Percentiles rank a stretch among this genome's conserved stretches.
Conservation (phyloP, 1,284 basidiomycete genomes). For the Apiotrichum domesticum region DNA sequence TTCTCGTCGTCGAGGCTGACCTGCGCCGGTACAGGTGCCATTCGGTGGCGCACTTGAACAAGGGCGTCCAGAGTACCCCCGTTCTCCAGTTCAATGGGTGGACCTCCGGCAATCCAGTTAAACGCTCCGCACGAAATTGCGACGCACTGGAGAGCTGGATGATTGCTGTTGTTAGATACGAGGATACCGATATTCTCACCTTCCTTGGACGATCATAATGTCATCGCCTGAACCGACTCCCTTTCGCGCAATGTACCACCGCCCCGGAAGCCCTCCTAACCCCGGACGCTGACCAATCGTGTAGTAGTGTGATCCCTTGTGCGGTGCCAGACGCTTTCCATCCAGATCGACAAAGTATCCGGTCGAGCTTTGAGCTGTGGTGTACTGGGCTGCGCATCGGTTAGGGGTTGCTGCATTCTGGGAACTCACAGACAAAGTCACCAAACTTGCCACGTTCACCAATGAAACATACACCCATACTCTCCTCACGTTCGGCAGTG, state of each 20-base stretch:
- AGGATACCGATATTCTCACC: slow-evolving; percentile 47
- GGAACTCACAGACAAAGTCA: slow-evolving; percentile 61
- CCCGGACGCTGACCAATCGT: slow-evolving; percentile 78
- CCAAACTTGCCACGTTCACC: slow-evolving; percentile 71
- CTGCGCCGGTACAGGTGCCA: slow-evolving; percentile 50
- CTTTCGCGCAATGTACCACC: slow-evolving; percentile 73
- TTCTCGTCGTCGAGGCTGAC: slow-evolving; percentile 23
- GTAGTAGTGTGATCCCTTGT: slow-evolving; percentile 77
- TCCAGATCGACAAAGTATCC: slow-evolving; percentile 58
- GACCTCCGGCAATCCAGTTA: slow-evolving; percentile 62
- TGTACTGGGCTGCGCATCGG: slow-evolving; percentile 61
- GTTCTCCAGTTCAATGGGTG: slow-evolving; percentile 51
- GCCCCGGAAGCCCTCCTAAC: slow-evolving; percentile 58
- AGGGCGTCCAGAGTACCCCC: slow-evolving; percentile 51
- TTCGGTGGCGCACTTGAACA: slow-evolving; percentile 68
- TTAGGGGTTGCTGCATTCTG: neutral
- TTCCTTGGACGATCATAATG: slow-evolving; percentile 68
- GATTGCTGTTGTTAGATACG: slow-evolving; percentile 50
- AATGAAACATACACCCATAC: slow-evolving; percentile 96
- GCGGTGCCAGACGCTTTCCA: slow-evolving; percentile 57
- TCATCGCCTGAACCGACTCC: slow-evolving; percentile 54
- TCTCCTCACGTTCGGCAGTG: slow-evolving; percentile 74
- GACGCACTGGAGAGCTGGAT: slow-evolving; percentile 58
- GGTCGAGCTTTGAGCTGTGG: slow-evolving; percentile 60
- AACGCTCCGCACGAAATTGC: slow-evolving; percentile 54